Evolutionary conservation across 495 filamentous ascomycete species (phyloP).

Genomic region (Cercophora samala): DNA sequence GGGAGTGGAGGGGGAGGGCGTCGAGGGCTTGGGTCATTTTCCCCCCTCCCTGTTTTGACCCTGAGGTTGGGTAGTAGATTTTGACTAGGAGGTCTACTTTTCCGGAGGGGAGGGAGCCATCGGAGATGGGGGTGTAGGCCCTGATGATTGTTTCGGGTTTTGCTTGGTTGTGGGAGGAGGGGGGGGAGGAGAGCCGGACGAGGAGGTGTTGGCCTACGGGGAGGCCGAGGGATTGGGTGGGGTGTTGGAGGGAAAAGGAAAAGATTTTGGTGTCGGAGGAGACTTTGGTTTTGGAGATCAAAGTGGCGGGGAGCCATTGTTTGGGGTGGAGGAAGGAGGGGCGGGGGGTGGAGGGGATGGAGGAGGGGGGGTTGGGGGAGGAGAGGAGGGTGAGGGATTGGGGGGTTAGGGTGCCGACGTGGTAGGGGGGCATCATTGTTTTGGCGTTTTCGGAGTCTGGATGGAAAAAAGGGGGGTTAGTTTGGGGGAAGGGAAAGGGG

Average conservation of each 20-base stretch:
- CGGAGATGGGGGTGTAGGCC: slow-evolving; percentile 84
- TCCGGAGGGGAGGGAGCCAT: slow-evolving; percentile 53
- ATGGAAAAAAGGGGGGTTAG: slow-evolving; percentile 18
- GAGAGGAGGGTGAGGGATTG: slow-evolving; percentile 48
- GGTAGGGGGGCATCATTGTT: slow-evolving; percentile 84
- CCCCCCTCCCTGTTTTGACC: slow-evolving; percentile 52
- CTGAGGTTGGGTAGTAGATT: slow-evolving; percentile 65
- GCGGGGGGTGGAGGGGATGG: slow-evolving; percentile 57
- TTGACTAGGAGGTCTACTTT: slow-evolving; percentile 76
- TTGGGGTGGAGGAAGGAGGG: slow-evolving; percentile 67
- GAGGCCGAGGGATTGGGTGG: slow-evolving; percentile 68
- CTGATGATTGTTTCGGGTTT: slow-evolving; percentile 68
- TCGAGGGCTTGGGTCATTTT: slow-evolving; percentile 85
- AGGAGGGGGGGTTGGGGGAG: slow-evolving; percentile 33
- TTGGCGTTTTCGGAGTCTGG: slow-evolving; percentile 90
- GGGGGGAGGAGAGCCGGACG: slow-evolving; percentile 75
- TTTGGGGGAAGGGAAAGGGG: not conserved
- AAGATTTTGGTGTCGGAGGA: slow-evolving; percentile 85
- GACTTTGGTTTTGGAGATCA: slow-evolving; percentile 61
- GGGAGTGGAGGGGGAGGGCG: slow-evolving; percentile 61
- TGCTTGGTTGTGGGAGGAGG: slow-evolving; percentile 38
- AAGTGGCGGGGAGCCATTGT: slow-evolving; percentile 65
- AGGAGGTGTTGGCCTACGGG: slow-evolving; percentile 89
- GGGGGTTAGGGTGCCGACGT: slow-evolving; percentile 77
- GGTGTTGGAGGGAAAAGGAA: slow-evolving; percentile 73